These are phyloP conservation scores for Fonsecaea multimorphosa DNA, from an alignment of 2,329 filamentous ascomycete genomes.

Conservation along the genomic window DNA sequence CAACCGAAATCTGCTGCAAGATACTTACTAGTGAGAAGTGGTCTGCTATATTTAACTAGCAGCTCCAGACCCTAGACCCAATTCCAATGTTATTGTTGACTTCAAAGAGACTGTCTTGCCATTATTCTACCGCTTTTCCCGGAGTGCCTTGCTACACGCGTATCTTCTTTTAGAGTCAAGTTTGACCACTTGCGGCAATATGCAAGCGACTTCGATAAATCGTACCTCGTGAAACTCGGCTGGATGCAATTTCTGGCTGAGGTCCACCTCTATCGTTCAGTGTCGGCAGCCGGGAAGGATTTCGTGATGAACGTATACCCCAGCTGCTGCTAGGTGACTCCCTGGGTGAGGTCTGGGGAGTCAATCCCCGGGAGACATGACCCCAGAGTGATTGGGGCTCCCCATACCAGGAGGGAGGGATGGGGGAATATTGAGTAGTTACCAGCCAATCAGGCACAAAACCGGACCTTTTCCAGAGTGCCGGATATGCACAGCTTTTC, in stretches of 20 bases:
- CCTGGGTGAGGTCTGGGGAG: neutral
- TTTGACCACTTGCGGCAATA: neutral
- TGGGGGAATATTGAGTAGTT: no score
- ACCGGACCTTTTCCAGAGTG: neutral
- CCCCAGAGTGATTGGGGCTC: neutral
- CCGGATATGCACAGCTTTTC: neutral
- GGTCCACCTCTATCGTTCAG: no score
- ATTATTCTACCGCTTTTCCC: neutral
- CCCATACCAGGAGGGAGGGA: neutral
- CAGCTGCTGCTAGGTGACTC: neutral
- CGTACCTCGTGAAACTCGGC: no score
- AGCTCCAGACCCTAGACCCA: no score
- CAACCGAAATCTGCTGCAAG: neutral
- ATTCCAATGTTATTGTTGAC: neutral
- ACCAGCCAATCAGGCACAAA: neutral
- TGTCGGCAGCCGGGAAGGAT: no score
- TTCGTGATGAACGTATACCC: neutral
- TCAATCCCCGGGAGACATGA: neutral
- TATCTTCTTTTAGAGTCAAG: neutral
- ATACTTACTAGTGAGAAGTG: neutral
- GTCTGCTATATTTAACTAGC: no score
- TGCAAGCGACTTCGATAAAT: neutral
- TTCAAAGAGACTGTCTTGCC: neutral
- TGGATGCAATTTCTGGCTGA: no score
- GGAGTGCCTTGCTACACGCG: no score